These are phyloP conservation scores for Vaccinium macrocarpon DNA, from an alignment of 148 eudicot species.

Conservation along the genomic window DNA sequence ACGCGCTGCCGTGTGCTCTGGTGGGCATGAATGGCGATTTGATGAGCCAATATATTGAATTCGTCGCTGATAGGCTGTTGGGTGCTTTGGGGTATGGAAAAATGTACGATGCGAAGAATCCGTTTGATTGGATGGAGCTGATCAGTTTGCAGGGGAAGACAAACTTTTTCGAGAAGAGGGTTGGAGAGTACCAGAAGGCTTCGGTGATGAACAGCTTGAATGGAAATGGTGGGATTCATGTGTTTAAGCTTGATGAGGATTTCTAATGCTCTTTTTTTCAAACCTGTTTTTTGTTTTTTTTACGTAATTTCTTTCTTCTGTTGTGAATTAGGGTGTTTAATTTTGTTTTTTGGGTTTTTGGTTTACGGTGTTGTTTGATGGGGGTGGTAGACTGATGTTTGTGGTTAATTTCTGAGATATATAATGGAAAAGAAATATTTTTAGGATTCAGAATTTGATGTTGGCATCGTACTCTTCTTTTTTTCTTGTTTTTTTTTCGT, in stretches of 20 bases:
- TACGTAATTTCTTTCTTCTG: background rate
- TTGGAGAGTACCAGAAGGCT: conserved; percentile 34
- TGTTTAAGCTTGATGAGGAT: conserved; percentile 27
- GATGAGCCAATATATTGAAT: conserved; percentile 21
- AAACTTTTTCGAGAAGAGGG: conserved; percentile 26
- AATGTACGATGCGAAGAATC: conserved; percentile 16
- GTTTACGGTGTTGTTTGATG: background rate
- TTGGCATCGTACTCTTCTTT: no score
- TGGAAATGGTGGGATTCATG: conserved; percentile 18
- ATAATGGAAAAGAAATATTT: background rate
- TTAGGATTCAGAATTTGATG: background rate
- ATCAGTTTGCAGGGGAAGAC: conserved; percentile 27
- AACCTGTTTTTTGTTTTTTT: background rate
- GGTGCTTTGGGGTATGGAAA: conserved; percentile 15
- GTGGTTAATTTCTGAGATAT: background rate
- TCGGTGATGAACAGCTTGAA: conserved; percentile 30
- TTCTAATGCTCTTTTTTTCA: background rate
- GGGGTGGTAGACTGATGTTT: background rate
- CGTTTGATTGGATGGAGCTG: conserved; percentile 30
- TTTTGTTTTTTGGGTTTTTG: background rate
- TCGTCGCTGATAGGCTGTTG: conserved; percentile 25
- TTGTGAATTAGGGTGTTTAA: background rate
- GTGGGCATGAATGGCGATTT: conserved; percentile 27
- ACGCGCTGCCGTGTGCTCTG: conserved; percentile 26
- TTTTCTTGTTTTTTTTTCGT: background rate